Evolutionary conservation across 2,329 filamentous ascomycete genomes (phyloP), one percentile per base, ranked within the genome.

Genomic region (Aspergillus luchuensis): DNA sequence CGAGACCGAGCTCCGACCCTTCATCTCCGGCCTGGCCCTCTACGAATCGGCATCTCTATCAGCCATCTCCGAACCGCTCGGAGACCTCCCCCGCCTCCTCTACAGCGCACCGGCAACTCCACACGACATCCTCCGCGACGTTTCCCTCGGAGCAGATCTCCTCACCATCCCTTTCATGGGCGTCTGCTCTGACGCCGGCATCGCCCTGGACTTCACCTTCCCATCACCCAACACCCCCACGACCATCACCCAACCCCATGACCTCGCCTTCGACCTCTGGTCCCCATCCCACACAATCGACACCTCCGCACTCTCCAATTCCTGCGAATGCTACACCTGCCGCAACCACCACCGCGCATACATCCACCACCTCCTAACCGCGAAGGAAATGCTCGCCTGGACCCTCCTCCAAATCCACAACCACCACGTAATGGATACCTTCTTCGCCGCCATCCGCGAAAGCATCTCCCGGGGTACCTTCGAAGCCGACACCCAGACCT

Each of bases 301-400:
- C 41, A 72, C 91, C 0, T 75, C 76, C 0, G 88, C 94, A 0
- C 79, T 97, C 2, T 72, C 77, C 1, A 69, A 82, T 5, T 82
- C 76, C 15, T 99, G 95, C 75, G 68, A 78, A 54, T 99, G 95
- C 81, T 94, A 96, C 74, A 82, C 92, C 21, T 99, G 95, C 81
- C 86, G 82, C 2, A 85, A 85, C 17, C 94, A 98, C 75, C 92
- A 97, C 76, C 83, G 89, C 53, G 94, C 95, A 0, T 99, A 91
- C 76, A 72, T 99, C 38, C 89, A 92, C 66, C 95, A 99, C 75
- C 83, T 98, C 1, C 85, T 99, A 5, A 84, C 87, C 50, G 92
- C 95, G 0, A 96, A 93, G 72, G 95, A 99, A 77, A 98, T 99
- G 95, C 86, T 97, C 4, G 94, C 90, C 23, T 99, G 95, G 95